Percentiles rank a stretch among this genome's conserved stretches.
phyloP scores from a whole-genome alignment of 495 filamentous ascomycete genomes.

The Daldinia concentrica region DNA sequence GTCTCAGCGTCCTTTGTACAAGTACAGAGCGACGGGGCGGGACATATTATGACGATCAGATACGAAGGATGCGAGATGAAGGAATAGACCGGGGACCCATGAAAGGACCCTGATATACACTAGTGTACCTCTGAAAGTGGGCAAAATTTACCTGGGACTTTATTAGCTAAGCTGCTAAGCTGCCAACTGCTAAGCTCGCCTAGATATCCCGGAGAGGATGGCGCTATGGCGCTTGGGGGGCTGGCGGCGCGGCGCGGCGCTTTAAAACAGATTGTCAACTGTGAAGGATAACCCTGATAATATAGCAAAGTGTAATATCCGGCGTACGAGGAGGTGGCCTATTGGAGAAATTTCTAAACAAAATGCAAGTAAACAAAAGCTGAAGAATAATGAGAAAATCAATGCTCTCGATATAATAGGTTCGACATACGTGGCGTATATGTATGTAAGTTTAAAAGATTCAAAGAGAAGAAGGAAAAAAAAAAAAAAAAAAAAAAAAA shows the following conservation, averaged over 20 bases:
- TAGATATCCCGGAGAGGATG: slow-evolving; percentile 5
- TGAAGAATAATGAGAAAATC: background rate
- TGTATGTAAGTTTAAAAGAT: background rate
- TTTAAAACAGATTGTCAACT: slow-evolving; percentile 24
- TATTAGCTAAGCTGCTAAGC: slow-evolving; percentile 23
- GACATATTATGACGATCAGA: slow-evolving; percentile 41
- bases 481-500: background rate
- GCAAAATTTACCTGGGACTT: slow-evolving; percentile 22
- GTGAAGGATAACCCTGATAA: slow-evolving; percentile 14
- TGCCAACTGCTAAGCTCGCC: slow-evolving; percentile 16
- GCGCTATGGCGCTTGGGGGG: slow-evolving; percentile 4
- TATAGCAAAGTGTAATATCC: slow-evolving; percentile 21
- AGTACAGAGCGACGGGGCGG: slow-evolving; percentile 38
- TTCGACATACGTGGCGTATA: background rate
- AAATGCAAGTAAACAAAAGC: slow-evolving; percentile 5
- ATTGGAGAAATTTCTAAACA: slow-evolving; percentile 13
- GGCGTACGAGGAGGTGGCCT: background rate
- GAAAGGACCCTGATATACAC: slow-evolving; percentile 41
- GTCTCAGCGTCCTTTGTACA: slow-evolving; percentile 24
- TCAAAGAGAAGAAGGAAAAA: background rate
- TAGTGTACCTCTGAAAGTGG: slow-evolving; percentile 10
- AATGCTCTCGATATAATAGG: background rate
- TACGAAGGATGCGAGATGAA: slow-evolving; percentile 46
- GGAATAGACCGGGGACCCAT: slow-evolving; percentile 40
- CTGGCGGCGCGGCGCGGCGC: slow-evolving; percentile 14